Conservation (phyloP, 441 rosid genomes). For the California macrophylla region DNA sequence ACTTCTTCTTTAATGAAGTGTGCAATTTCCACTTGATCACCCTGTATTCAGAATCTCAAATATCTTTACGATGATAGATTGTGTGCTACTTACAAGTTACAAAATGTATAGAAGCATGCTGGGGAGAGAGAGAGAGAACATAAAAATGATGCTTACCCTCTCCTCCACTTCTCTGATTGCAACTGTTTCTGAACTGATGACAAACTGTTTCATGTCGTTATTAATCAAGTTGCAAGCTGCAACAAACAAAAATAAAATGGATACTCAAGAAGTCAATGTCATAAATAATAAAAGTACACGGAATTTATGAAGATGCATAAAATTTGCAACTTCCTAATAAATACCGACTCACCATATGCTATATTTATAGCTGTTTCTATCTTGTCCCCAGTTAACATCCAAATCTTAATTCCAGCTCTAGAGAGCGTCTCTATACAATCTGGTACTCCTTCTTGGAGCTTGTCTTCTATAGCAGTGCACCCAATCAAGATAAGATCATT, state of each 20-base stretch:
- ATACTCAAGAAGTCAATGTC: conserved; percentile 17
- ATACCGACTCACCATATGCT: conserved; percentile 61
- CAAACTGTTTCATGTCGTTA: conserved; percentile 78
- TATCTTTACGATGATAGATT: neutral
- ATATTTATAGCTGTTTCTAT: conserved; percentile 99
- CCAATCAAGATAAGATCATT: conserved; percentile 88
- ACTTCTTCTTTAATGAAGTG: conserved; percentile 82
- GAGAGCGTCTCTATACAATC: conserved; percentile 93
- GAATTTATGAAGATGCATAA: conserved; percentile 9
- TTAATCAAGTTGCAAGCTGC: conserved; percentile 73
- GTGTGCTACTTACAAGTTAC: conserved; percentile 6
- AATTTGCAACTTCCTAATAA: neutral
- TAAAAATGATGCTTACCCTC: conserved; percentile 44
- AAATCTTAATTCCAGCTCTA: conserved; percentile 96
- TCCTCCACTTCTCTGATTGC: conserved; percentile 82
- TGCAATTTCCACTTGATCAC: conserved; percentile 74
- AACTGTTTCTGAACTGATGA: conserved; percentile 73
- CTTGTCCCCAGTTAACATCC: conserved; percentile 98
- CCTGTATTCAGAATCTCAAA: conserved; percentile 29
- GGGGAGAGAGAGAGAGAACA: neutral
- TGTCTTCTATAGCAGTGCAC: conserved; percentile 97
- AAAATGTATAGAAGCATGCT: neutral
- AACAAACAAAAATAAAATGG: conserved; percentile 18
- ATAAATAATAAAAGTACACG: conserved; percentile 9
- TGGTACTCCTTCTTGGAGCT: conserved; percentile 99